Base-by-base conservation (phyloP, 2,329 filamentous ascomycete species). In the Cercospora zeae-maydis region DNA sequence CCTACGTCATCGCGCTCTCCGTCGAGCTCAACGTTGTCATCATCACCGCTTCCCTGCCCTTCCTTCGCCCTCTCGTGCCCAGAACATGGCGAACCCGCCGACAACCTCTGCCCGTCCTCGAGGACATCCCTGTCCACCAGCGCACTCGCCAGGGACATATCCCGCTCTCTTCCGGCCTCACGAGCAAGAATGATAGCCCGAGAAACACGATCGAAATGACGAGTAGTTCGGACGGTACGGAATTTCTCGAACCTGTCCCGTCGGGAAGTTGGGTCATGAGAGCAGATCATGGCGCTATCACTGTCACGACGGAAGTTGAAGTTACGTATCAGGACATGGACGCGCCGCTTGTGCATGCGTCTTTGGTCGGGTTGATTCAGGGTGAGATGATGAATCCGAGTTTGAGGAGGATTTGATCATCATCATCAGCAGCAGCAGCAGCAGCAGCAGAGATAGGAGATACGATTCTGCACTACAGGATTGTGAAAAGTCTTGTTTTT, bases 21-120 rank as follows among this genome's bases (percentile, higher is more conserved):
- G 63, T 75, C 55, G 73, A 75, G 59, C 66, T 74, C 36, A 74
- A 74, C 61, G 80, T 73, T 24, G 72, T 75, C 53, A 73, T 75
- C 37, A 71, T 73, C 34, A 66, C 69, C 24, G 68, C 72, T 9
- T 72, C 72, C 0, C 66, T 73, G 4, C 72, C 73, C 2, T 61
- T 74, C 3, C 59, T 75, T 1, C 68, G 73, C 13, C 69, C 71
- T 2, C 55, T 37, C 13, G 33, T 42, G 58, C 42, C 53, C 47
- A 13, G 45, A 27, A 45, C 34, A 53, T 34, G 16, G 30, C 37
- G 31, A 13, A 53, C 63, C 58, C 13, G 42, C 47, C 16, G 49
- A 63, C 33, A 58, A 21, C 19, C 57, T 37, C 4, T 49, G 1
- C 42, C 42, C 11, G 27, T 24, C 11, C 56, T 59, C 1, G 39